Percentiles rank a stretch among this genome's conserved stretches.
phyloP scores from a whole-genome alignment of 225 moss, liverwort and hornwort species.

The Polytrichum formosum region DNA sequence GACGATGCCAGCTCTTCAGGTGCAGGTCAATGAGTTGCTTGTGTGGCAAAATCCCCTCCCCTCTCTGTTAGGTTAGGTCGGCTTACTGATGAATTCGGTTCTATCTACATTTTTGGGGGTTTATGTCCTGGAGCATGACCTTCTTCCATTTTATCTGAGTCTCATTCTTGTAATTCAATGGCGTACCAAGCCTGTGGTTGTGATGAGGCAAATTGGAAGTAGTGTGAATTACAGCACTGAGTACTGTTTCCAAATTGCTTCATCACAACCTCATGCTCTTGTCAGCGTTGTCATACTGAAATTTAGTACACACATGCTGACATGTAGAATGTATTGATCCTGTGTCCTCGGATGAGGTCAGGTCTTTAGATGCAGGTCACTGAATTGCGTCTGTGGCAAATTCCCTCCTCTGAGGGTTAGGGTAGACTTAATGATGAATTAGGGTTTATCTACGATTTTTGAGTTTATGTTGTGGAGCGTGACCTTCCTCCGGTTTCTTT shows the following conservation, averaged over 20 bases:
- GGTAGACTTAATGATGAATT: background rate
- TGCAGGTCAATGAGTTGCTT: background rate
- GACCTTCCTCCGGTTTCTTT: background rate
- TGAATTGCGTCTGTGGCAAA: background rate
- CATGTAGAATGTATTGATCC: too few relatives aligned
- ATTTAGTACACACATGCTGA: too few relatives aligned
- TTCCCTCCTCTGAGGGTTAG: background rate
- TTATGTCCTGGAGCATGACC: background rate
- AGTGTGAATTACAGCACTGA: background rate
- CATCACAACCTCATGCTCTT: background rate
- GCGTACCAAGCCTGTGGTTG: too few relatives aligned
- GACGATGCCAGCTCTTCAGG: conserved; percentile 3
- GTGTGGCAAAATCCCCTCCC: background rate
- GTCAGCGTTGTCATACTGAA: too few relatives aligned
- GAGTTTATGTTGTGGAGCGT: background rate
- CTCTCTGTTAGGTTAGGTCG: background rate
- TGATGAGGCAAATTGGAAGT: too few relatives aligned
- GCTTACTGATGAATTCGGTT: background rate
- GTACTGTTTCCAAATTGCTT: background rate
- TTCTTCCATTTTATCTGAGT: background rate
- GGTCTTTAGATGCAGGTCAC: background rate
- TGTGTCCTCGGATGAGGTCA: background rate
- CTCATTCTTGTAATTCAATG: background rate
- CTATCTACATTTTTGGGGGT: background rate
- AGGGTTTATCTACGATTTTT: background rate